Percentiles rank a stretch among this genome's conserved stretches.
Conservation (phyloP, 2,329 filamentous ascomycete species). For the Alternaria brassicicola region DNA sequence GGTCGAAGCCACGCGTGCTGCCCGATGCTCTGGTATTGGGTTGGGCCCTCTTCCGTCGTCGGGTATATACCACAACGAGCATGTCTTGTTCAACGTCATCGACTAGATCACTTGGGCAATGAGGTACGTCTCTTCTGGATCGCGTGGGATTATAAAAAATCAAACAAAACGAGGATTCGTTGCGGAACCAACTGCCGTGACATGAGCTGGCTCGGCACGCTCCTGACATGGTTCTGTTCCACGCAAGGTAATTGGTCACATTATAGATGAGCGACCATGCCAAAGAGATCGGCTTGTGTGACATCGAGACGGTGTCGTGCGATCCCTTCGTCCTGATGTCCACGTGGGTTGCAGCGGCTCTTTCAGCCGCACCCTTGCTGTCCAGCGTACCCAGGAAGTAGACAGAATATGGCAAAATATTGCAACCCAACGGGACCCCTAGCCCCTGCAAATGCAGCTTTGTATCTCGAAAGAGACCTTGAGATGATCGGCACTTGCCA, state of each 20-base stretch:
- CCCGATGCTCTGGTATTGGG: neutral
- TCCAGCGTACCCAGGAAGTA: neutral
- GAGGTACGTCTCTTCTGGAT: neutral
- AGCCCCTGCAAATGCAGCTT: neutral
- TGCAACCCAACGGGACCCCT: neutral
- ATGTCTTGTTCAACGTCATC: neutral
- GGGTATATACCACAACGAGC: neutral
- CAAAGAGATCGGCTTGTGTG: neutral
- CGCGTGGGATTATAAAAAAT: neutral
- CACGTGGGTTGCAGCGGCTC: neutral
- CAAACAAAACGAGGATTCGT: neutral
- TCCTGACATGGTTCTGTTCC: neutral
- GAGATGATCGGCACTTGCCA: neutral
- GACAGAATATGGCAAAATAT: neutral
- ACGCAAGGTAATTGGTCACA: neutral
- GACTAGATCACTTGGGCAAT: neutral
- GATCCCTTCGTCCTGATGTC: neutral
- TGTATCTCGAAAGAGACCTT: neutral
- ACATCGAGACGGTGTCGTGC: neutral
- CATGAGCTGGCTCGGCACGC: neutral
- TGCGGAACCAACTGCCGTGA: neutral
- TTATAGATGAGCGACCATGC: neutral
- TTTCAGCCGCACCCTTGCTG: neutral
- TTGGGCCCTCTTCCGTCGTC: neutral
- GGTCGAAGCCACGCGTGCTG: neutral